Conservation (phyloP, 2,329 filamentous ascomycete species). For the Pyricularia sp. region DNA sequence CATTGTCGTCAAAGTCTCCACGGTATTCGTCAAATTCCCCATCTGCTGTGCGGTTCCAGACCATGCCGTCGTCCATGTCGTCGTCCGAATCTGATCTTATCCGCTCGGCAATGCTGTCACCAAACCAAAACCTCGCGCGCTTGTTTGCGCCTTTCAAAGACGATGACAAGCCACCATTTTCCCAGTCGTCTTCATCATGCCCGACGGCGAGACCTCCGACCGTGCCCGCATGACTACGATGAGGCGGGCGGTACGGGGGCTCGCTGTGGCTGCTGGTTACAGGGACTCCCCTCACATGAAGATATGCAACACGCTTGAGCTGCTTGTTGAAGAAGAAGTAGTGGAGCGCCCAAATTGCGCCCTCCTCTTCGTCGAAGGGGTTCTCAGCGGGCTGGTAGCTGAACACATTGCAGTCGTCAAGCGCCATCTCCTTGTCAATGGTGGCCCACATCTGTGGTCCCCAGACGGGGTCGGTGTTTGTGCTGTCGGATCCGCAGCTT, state of each 20-base stretch:
- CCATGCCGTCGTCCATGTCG: slow-evolving; percentile 34
- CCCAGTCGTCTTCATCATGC: neutral
- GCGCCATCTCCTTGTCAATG: slow-evolving; percentile 87
- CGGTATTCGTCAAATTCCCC: slow-evolving; percentile 41
- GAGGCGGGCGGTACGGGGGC: slow-evolving; percentile 7
- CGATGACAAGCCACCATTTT: neutral
- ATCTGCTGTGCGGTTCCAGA: slow-evolving; percentile 46
- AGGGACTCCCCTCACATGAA: slow-evolving; percentile 82
- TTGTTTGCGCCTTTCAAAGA: slow-evolving; percentile 50
- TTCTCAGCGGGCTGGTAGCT: slow-evolving; percentile 82
- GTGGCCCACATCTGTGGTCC: slow-evolving; percentile 82
- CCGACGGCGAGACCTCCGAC: slow-evolving; percentile 7
- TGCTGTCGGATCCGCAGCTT: slow-evolving; percentile 17
- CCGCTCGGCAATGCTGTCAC: slow-evolving; percentile 44
- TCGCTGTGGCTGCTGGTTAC: slow-evolving; percentile 53
- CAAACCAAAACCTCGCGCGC: slow-evolving; percentile 79
- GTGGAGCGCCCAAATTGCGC: slow-evolving; percentile 86
- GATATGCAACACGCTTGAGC: slow-evolving; percentile 82
- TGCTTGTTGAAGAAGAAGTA: slow-evolving; percentile 97
- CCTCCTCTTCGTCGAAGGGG: slow-evolving; percentile 81
- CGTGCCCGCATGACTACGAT: slow-evolving; percentile 3
- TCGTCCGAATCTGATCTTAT: slow-evolving; percentile 33
- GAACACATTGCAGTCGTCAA: slow-evolving; percentile 81
- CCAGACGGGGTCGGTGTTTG: slow-evolving; percentile 53
- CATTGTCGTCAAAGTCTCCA: slow-evolving; percentile 30